Evolutionary conservation across 768 basidiomycete genomes (phyloP).

Genomic region (Neoboletus subvelutipes): DNA sequence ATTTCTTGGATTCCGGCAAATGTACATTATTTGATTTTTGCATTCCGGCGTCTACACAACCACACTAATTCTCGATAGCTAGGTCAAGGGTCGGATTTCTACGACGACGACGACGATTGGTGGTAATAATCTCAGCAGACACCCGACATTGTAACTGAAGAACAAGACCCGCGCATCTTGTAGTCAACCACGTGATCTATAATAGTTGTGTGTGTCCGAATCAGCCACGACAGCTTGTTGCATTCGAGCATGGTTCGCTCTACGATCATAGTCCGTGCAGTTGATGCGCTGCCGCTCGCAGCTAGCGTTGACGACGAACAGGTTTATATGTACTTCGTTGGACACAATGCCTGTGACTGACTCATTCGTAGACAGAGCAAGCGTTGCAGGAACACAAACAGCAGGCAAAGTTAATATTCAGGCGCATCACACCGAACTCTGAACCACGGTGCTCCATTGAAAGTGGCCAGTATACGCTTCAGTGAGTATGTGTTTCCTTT

Average conservation of each 20-base stretch:
- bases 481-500: conserved; percentile 55
- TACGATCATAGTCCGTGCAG: conserved; percentile 81
- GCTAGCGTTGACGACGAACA: conserved; percentile 98
- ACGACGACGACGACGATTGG: background rate
- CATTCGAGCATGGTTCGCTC: conserved; percentile 70
- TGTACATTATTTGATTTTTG: no score
- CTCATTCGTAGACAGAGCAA: conserved; percentile 74
- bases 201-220: conserved; percentile 1
- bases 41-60: no score
- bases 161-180: background rate
- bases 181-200: conserved; percentile 17
- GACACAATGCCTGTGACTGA: background rate
- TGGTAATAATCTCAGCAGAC: background rate
- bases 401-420: conserved; percentile 94
- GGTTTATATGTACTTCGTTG: conserved; percentile 43
- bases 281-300: conserved; percentile 86
- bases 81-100: background rate
- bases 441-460: conserved; percentile 98
- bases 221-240: background rate
- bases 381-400: conserved; percentile 97
- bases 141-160: background rate
- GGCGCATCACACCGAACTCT: conserved; percentile 89
- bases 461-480: conserved; percentile 91
- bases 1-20: no score
- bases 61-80: background rate